Conservation (phyloP, 441 rosid genomes). For the Brassica hybrid region DNA sequence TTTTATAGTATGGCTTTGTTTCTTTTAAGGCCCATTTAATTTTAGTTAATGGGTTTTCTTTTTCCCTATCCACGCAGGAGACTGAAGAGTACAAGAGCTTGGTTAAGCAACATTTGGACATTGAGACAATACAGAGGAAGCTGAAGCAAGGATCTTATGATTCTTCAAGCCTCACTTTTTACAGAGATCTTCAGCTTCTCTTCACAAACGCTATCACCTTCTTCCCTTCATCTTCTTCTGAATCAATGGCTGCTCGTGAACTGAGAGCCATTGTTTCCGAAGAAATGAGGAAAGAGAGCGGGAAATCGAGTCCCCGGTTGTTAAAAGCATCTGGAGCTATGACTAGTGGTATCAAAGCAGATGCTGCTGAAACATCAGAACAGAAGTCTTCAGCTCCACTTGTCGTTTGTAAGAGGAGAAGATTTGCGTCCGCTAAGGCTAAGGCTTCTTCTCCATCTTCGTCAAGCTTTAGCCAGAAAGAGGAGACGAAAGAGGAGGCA, state of each 20-base stretch:
- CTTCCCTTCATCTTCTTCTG: constrained; percentile 50
- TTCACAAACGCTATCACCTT: constrained; percentile 51
- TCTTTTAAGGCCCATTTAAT: neutral
- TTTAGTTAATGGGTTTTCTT: neutral
- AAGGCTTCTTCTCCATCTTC: constrained; percentile 39
- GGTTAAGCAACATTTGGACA: constrained; percentile 53
- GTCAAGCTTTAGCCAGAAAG: constrained; percentile 42
- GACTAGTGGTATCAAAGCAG: constrained; percentile 33
- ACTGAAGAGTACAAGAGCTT: constrained; percentile 43
- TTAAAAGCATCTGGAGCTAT: neutral
- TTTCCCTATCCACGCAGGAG: constrained; percentile 38
- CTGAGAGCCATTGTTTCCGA: constrained; percentile 43
- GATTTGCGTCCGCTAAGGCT: constrained; percentile 51
- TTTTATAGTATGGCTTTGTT: neutral
- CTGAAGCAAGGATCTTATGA: constrained; percentile 47
- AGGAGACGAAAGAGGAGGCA: constrained; percentile 40
- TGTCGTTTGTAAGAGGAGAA: constrained; percentile 59
- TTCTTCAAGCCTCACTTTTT: constrained; percentile 44
- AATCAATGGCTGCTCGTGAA: constrained; percentile 48
- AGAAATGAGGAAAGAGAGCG: constrained; percentile 34
- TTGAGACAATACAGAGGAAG: constrained; percentile 48
- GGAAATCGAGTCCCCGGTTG: constrained; percentile 13
- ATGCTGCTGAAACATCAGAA: constrained; percentile 48
- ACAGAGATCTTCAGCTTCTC: constrained; percentile 58
- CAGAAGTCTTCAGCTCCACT: constrained; percentile 52